Conservation (phyloP, 148 eudicot species). For the Rheum nobile region DNA sequence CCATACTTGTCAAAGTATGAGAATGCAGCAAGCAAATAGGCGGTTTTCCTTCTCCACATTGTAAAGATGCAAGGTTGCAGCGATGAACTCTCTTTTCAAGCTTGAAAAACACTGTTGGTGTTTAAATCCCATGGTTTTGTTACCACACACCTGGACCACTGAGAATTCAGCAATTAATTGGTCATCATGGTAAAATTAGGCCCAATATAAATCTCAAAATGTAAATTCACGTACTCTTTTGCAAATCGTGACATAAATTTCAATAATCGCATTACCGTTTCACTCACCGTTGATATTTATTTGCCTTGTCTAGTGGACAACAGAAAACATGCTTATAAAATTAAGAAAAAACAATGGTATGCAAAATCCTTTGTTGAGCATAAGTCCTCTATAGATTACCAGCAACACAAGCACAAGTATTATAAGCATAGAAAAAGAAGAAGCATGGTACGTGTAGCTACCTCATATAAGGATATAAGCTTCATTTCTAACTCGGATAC, state of each 20-base stretch:
- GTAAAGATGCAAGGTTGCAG: slow-evolving; percentile 37
- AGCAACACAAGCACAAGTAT: background rate
- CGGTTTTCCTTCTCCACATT: slow-evolving; percentile 34
- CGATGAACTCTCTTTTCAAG: slow-evolving; percentile 40
- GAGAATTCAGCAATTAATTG: background rate
- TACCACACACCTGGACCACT: background rate
- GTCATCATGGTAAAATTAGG: background rate
- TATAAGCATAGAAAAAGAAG: background rate
- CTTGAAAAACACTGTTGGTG: too few species aligned
- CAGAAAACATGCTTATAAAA: background rate
- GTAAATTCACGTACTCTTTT: background rate
- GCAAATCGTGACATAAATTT: background rate
- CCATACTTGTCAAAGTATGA: slow-evolving; percentile 36
- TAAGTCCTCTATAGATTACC: slow-evolving; percentile 28
- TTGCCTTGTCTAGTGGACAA: background rate
- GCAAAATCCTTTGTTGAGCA: slow-evolving; percentile 42
- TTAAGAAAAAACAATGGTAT: background rate
- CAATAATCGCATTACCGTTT: background rate
- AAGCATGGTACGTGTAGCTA: slow-evolving; percentile 9
- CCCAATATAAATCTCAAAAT: background rate
- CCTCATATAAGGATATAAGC: slow-evolving; percentile 51
- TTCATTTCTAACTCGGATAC: slow-evolving; percentile 59
- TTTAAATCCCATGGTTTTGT: background rate
- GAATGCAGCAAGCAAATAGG: slow-evolving; percentile 31
- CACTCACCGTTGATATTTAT: background rate